Percentiles rank a stretch among this genome's conserved stretches.
Evolutionary conservation across 2,329 filamentous ascomycete species (phyloP).

Genomic region (Bisporella sp.): DNA sequence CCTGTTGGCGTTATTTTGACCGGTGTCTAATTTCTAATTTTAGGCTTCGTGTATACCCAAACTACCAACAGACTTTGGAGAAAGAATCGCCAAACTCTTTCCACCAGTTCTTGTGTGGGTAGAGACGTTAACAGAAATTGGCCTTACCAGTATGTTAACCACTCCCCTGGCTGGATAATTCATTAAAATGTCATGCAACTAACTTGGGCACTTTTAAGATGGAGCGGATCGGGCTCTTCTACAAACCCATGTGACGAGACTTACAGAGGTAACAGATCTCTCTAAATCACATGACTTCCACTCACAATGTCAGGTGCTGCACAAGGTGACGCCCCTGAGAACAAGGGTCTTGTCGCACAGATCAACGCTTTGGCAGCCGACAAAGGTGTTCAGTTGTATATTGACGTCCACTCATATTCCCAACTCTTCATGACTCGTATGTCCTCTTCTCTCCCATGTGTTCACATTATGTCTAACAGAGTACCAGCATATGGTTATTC

Average conservation of each 20-base stretch:
- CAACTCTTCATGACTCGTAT: constrained; percentile 47
- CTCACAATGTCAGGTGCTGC: constrained; percentile 26
- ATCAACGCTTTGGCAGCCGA: constrained; percentile 34
- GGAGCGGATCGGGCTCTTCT: constrained; percentile 42
- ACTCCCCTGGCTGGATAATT: too few relatives aligned
- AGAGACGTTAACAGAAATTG: constrained; percentile 56
- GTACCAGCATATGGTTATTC: constrained; percentile 48
- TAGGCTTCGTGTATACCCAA: constrained; percentile 53
- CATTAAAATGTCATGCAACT: too few relatives aligned
- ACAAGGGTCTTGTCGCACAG: constrained; percentile 39
- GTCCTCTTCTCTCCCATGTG: not conserved
- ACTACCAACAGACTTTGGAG: constrained; percentile 52
- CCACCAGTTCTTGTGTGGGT: constrained; percentile 35
- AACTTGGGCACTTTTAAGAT: constrained; percentile 19
- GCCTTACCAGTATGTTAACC: constrained; percentile 28
- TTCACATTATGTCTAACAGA: not conserved
- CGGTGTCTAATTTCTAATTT: not conserved
- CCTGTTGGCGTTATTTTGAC: not conserved
- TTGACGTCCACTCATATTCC: constrained; percentile 59
- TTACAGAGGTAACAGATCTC: constrained; percentile 30
- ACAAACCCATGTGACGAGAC: constrained; percentile 44
- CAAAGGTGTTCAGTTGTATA: constrained; percentile 51
- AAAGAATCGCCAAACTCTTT: constrained; percentile 45
- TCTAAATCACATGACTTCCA: too few relatives aligned
- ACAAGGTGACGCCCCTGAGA: constrained; percentile 44